These are phyloP conservation scores for Pyricularia grisea DNA, from an alignment of 2,329 filamentous ascomycete genomes.

Conservation along the genomic window DNA sequence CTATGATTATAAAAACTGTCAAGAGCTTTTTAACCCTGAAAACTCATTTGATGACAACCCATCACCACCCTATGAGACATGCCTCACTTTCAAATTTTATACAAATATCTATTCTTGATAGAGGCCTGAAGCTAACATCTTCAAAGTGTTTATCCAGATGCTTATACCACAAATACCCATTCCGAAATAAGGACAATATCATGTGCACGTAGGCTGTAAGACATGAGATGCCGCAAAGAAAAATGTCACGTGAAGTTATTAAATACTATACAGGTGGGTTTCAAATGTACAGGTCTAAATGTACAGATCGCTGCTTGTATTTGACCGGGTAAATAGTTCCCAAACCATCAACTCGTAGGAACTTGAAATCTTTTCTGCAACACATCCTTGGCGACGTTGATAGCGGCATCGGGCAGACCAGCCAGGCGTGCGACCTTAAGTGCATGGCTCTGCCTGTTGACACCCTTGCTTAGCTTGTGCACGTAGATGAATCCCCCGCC, in stretches of 20 bases:
- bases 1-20: slow-evolving; percentile 46
- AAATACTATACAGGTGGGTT: background rate
- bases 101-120: background rate
- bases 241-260: background rate
- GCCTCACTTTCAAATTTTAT: slow-evolving; percentile 10
- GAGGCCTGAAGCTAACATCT: background rate
- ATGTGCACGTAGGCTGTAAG: background rate
- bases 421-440: slow-evolving; percentile 89
- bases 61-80: slow-evolving; percentile 50
- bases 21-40: slow-evolving; percentile 65
- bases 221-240: background rate
- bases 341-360: background rate
- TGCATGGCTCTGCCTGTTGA: slow-evolving; percentile 83
- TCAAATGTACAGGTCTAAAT: background rate
- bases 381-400: slow-evolving; percentile 55
- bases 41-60: slow-evolving; percentile 45
- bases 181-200: background rate
- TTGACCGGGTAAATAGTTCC: slow-evolving; percentile 7
- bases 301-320: background rate
- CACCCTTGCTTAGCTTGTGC: slow-evolving; percentile 69
- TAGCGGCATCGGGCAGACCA: slow-evolving; percentile 64
- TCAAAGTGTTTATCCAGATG: background rate
- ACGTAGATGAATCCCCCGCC: slow-evolving; percentile 72
- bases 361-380: slow-evolving; percentile 22
- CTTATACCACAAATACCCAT: background rate